Percentiles rank a stretch among this genome's conserved stretches.
These are phyloP conservation scores for Stephania japonica DNA, from an alignment of 164 flowering plant species.

Conservation along the genomic window DNA sequence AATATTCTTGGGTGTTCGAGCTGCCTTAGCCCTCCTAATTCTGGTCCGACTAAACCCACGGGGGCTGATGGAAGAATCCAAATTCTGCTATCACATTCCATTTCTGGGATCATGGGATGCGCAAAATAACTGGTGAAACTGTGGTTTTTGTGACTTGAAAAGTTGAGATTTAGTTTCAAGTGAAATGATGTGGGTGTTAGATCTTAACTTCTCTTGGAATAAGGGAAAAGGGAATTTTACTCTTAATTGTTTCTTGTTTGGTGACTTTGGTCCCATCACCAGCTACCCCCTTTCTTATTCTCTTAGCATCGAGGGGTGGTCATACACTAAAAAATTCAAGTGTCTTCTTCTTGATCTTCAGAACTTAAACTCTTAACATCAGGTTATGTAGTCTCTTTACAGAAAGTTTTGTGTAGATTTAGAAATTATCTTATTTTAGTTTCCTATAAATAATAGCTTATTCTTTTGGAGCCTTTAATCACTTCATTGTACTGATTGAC, in stretches of 20 bases:
- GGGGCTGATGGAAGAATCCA: too few species aligned
- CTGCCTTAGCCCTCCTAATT: too few species aligned
- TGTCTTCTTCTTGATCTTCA: neutral
- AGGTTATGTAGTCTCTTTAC: neutral
- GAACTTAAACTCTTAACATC: neutral
- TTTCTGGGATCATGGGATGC: too few species aligned
- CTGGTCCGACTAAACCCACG: too few species aligned
- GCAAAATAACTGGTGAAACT: too few species aligned
- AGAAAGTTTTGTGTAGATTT: neutral
- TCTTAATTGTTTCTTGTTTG: too few species aligned
- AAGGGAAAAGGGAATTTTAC: too few species aligned
- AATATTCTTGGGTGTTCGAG: too few species aligned
- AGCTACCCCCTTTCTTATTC: neutral
- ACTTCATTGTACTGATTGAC: slow-evolving; percentile 3
- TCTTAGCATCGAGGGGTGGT: neutral
- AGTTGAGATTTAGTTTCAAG: neutral
- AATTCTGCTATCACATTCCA: too few species aligned
- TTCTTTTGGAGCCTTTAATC: slow-evolving; percentile 1
- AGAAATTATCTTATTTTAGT: neutral
- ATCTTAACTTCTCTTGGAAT: too few species aligned
- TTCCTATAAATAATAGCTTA: neutral
- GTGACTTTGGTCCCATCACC: too few species aligned
- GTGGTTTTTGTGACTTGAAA: neutral
- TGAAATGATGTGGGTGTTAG: neutral
- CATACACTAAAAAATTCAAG: neutral